A percentile compares a stretch with the other conserved stretches of the same genome.
Evolutionary conservation across 768 basidiomycete species (phyloP).

Genomic region (Leucocoprinus birnbaumii): DNA sequence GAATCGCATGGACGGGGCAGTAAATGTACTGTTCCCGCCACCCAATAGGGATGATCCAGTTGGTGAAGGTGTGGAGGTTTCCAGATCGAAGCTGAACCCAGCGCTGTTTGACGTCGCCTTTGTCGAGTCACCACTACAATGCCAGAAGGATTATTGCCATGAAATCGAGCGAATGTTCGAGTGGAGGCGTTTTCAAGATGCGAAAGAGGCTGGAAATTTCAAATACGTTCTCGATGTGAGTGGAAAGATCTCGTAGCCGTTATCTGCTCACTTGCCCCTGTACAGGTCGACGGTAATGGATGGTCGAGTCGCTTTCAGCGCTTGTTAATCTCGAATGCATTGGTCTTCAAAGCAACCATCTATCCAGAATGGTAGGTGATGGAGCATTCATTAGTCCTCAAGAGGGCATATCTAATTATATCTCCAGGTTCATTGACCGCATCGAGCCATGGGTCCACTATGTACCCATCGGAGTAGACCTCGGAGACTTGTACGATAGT

Average conservation of each 20-base stretch:
- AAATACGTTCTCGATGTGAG: conserved; percentile 58
- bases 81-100: conserved; percentile 37
- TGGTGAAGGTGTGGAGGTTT: conserved; percentile 28
- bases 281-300: conserved; percentile 54
- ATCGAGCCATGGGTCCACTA: conserved; percentile 72
- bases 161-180: conserved; percentile 43
- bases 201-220: conserved; percentile 38
- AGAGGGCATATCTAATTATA: not conserved
- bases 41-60: conserved; percentile 18
- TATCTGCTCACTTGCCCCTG: not conserved
- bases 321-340: conserved; percentile 53
- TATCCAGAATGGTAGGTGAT: conserved; percentile 63
- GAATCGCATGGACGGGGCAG: conserved; percentile 29
- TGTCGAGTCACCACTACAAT: conserved; percentile 37
- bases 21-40: conserved; percentile 26
- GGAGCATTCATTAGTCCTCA: not conserved
- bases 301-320: conserved; percentile 65
- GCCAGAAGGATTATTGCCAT: conserved; percentile 36
- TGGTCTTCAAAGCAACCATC: conserved; percentile 63
- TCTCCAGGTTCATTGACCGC: conserved; percentile 46
- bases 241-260: not conserved
- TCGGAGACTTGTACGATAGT: conserved; percentile 67
- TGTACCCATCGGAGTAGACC: conserved; percentile 63
- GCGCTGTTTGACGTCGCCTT: conserved; percentile 58
- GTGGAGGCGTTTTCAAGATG: conserved; percentile 36